A percentile compares a stretch with the other conserved stretches of the same genome.
These are phyloP conservation scores for Silene vulgaris DNA, from an alignment of 179 eudicot genomes.

Conservation along the genomic window DNA sequence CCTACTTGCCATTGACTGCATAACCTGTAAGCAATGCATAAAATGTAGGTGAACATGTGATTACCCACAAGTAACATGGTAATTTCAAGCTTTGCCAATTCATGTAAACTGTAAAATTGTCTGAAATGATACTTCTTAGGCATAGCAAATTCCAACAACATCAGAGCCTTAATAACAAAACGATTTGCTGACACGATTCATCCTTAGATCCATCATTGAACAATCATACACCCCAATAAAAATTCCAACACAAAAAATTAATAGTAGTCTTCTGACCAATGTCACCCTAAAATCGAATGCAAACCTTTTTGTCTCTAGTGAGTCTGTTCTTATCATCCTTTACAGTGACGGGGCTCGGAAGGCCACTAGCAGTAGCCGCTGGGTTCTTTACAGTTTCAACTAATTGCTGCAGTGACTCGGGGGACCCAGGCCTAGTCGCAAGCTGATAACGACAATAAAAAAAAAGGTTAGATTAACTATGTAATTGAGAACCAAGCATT, in stretches of 20 bases:
- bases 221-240: no score
- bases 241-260: not conserved
- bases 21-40: slow-evolving; percentile 35
- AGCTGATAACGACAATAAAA: slow-evolving; percentile 42
- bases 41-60: not conserved
- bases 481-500: not conserved
- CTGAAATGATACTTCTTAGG: not conserved
- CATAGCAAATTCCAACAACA: not conserved
- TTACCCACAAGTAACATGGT: not conserved
- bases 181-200: no score
- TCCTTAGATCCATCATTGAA: no score
- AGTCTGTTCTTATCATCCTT: slow-evolving; percentile 59
- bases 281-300: not conserved
- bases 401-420: slow-evolving; percentile 78
- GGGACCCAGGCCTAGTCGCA: slow-evolving; percentile 92
- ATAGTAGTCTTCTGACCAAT: not conserved
- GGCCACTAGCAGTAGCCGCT: slow-evolving; percentile 36
- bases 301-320: slow-evolving; percentile 71
- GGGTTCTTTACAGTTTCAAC: slow-evolving; percentile 88
- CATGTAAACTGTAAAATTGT: not conserved
- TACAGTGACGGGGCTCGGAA: slow-evolving; percentile 39
- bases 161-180: no score
- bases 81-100: not conserved
- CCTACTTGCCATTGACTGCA: slow-evolving; percentile 40
- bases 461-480: not conserved